phyloP scores from a whole-genome alignment of 768 basidiomycete genomes.

The Termitomyces sp. region DNA sequence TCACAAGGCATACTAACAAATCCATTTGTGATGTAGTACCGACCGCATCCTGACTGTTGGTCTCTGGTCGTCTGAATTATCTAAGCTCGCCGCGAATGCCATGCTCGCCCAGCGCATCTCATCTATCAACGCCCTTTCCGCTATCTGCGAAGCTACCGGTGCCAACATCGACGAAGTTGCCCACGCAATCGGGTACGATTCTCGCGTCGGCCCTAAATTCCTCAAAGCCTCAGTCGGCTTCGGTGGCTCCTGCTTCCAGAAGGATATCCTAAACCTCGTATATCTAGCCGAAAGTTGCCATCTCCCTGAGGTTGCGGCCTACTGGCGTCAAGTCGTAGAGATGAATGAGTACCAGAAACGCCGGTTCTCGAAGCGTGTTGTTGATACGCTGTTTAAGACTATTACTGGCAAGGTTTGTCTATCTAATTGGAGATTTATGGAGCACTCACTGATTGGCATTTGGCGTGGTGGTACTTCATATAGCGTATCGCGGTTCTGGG shows the following conservation, averaged over 20 bases:
- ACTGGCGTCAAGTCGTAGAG: constrained; percentile 96
- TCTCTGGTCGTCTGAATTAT: constrained; percentile 97
- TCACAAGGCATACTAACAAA: background rate
- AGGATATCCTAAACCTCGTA: constrained; percentile 98
- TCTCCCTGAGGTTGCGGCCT: constrained; percentile 93
- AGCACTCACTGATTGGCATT: background rate
- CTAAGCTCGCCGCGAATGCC: constrained; percentile 98
- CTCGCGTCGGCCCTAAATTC: constrained; percentile 93
- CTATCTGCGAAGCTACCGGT: constrained; percentile 97
- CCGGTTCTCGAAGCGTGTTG: constrained; percentile 92
- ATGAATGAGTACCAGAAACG: constrained; percentile 99
- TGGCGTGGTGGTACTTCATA: background rate
- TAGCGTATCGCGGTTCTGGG: constrained; percentile 93
- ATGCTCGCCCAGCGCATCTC: constrained; percentile 99
- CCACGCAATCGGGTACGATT: constrained; percentile 88
- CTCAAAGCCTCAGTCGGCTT: constrained; percentile 94
- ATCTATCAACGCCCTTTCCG: constrained; percentile 95
- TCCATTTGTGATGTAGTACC: constrained; percentile 30
- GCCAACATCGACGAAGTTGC: constrained; percentile 99
- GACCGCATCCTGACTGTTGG: constrained; percentile 90
- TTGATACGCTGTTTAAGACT: constrained; percentile 97
- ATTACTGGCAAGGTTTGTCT: constrained; percentile 84
- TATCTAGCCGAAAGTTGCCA: constrained; percentile 94
- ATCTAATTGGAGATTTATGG: background rate
- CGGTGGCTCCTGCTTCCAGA: constrained; percentile 99